Base-by-base conservation (phyloP, 495 filamentous ascomycete genomes). In the Hypoxylon intermedium region DNA sequence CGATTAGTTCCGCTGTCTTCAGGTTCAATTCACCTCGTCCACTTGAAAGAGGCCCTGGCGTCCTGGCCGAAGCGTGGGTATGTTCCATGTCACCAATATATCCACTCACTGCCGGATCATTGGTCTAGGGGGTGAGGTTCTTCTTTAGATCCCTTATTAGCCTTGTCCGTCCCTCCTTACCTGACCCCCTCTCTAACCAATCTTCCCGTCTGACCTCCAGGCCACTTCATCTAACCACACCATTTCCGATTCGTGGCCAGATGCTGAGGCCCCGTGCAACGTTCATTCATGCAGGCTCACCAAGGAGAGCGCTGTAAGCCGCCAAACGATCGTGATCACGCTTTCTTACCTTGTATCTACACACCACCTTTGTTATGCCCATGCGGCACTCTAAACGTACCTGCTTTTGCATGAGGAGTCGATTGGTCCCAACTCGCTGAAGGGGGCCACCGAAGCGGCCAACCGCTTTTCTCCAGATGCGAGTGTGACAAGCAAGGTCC, bases 211-310 rank as follows among this genome's bases (percentile, higher is more conserved):
- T 61, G 63, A 67, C 61, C 58, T 62, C 47, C 41, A 53, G 60
- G 60, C 46, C 58, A 68, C 58, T 36, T 41, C 48, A 46, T 55
- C 48, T 54, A 58, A 67, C 59, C 64, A 67, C 59, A 58, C 64
- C 64, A 67, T 58, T 42, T 28, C 56, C 46, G 36, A 52, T 59
- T 44, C 55, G 44, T 65, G 62, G 56, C 65, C 66, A 65, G 63
- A 69, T 67, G 62, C 31, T 61, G 44, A 61, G 65, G 63, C 66
- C 68, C 65, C 65, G 68, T 71, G 68, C 66, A 48, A 68, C 66
- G 34, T 50, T 49, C 38, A 49, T 59, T 46, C 61, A 56, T 65
- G 58, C 61, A 60, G 58, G 51, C 53, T 43, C 36, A 31, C 26
- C 40, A 48, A 63, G 26, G 44, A 53, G 56, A 60, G 31, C 48